phyloP scores from a whole-genome alignment of 2,329 filamentous ascomycete species.

The Aureobasidium melanogenum region DNA sequence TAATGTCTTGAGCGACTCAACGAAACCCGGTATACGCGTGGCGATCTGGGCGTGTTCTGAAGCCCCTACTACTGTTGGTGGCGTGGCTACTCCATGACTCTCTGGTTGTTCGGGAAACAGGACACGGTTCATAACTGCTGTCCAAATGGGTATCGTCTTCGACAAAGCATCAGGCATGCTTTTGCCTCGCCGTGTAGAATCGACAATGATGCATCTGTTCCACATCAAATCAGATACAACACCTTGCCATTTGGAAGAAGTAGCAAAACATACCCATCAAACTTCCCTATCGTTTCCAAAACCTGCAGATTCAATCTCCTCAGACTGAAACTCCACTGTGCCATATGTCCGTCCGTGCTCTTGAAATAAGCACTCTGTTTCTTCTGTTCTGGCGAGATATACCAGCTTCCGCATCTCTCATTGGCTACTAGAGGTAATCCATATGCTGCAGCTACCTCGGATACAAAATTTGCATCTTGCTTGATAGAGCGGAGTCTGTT shows the following conservation, averaged over 20 bases:
- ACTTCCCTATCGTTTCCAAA: conserved; percentile 54
- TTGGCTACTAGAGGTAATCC: conserved; percentile 74
- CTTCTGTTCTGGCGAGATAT: conserved; percentile 60
- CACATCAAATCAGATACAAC: not conserved
- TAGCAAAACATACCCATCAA: conserved; percentile 52
- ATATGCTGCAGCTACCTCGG: conserved; percentile 47
- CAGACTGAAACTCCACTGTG: conserved; percentile 84
- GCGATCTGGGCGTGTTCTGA: conserved; percentile 78
- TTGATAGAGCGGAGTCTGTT: conserved; percentile 77
- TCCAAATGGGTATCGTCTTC: conserved; percentile 93
- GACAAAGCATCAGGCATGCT: conserved; percentile 91
- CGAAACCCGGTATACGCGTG: conserved; percentile 48
- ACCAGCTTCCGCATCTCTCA: conserved; percentile 94
- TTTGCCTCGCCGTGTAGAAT: conserved; percentile 88
- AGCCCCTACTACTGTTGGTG: conserved; percentile 60
- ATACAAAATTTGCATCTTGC: conserved; percentile 67
- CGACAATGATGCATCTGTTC: conserved; percentile 67
- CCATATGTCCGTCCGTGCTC: conserved; percentile 88
- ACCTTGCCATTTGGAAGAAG: not conserved
- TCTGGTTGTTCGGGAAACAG: conserved; percentile 55
- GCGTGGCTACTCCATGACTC: conserved; percentile 55
- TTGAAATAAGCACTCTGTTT: conserved; percentile 85
- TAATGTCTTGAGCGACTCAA: conserved; percentile 47
- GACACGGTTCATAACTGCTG: conserved; percentile 69
- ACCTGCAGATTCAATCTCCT: conserved; percentile 78